phyloP scores from a whole-genome alignment of 2,329 filamentous ascomycete genomes.

The Talaromyces sp. region DNA sequence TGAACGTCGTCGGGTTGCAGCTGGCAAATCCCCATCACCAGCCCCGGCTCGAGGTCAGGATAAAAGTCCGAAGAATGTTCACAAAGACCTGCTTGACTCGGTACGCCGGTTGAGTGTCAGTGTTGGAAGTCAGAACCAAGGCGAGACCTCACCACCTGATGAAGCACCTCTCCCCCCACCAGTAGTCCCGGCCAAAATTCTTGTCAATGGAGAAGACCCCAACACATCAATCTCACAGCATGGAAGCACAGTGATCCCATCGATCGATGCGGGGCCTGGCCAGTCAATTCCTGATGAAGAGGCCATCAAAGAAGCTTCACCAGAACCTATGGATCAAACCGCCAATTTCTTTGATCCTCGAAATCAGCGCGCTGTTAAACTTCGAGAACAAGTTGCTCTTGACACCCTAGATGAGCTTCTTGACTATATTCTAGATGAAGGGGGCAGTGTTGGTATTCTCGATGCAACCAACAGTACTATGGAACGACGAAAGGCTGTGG shows the following conservation, averaged over 20 bases:
- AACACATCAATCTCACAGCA: conserved; percentile 22
- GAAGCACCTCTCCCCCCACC: conserved; percentile 42
- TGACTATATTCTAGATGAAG: conserved; percentile 79
- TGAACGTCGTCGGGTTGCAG: conserved; percentile 80
- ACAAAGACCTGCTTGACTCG: conserved; percentile 47
- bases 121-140: conserved; percentile 31
- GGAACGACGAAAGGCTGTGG: conserved; percentile 78
- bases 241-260: conserved; percentile 29
- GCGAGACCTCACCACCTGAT: conserved; percentile 30
- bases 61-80: conserved; percentile 34
- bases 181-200: conserved; percentile 55
- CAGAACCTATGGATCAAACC: conserved; percentile 76
- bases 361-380: conserved; percentile 77
- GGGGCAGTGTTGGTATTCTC: conserved; percentile 89
- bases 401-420: conserved; percentile 90
- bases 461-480: conserved; percentile 98
- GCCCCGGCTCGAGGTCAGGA: conserved; percentile 18
- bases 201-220: conserved; percentile 59
- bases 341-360: conserved; percentile 92
- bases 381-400: conserved; percentile 89
- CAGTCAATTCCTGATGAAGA: conserved; percentile 20
- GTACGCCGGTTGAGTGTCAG: conserved; percentile 48
- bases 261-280: conserved; percentile 24
- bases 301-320: conserved; percentile 31
- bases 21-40: conserved; percentile 51